These are phyloP conservation scores for Coemansia sp. DNA, from an alignment of 192 early-diverging fungal genomes.

Conservation along the genomic window DNA sequence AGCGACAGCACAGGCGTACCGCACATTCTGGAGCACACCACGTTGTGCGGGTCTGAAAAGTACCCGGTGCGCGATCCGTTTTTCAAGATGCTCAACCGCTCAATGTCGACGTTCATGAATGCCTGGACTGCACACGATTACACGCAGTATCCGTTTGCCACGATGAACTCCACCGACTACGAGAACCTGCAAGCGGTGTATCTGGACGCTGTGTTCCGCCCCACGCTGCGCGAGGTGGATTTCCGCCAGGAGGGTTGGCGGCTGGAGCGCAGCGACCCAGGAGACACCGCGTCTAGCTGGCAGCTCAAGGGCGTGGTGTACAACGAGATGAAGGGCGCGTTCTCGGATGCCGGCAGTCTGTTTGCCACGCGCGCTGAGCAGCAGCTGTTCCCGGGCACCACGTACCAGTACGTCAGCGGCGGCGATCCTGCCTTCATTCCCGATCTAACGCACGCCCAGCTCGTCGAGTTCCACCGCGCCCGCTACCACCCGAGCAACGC, in stretches of 20 bases:
- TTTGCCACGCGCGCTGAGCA: conserved; percentile 78
- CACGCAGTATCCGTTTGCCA: conserved; percentile 93
- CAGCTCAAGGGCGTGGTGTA: conserved; percentile 94
- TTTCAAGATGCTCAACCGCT: conserved; percentile 97
- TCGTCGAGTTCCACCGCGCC: conserved; percentile 78
- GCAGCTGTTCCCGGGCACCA: conserved; percentile 80
- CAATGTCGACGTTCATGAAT: conserved; percentile 97
- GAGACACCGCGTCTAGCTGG: conserved; percentile 44
- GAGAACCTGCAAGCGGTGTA: conserved; percentile 88
- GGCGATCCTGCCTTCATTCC: conserved; percentile 89
- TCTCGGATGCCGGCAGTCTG: conserved; percentile 80
- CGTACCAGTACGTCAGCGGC: conserved; percentile 82
- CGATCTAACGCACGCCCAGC: conserved; percentile 80
- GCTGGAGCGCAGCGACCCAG: conserved; percentile 75
- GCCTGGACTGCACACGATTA: conserved; percentile 89
- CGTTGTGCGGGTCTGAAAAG: conserved; percentile 82
- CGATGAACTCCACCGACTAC: conserved; percentile 87
- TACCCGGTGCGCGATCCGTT: conserved; percentile 98
- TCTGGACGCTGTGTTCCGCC: conserved; percentile 87
- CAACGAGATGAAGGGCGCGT: conserved; percentile 96
- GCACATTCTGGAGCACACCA: conserved; percentile 95
- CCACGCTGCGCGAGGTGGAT: conserved; percentile 76
- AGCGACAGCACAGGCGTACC: conserved; percentile 83
- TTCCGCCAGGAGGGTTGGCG: conserved; percentile 97
- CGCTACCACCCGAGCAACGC: conserved; percentile 96